Conservation (phyloP, 2,329 filamentous ascomycete genomes). For the Ceratocystis huliohia region DNA sequence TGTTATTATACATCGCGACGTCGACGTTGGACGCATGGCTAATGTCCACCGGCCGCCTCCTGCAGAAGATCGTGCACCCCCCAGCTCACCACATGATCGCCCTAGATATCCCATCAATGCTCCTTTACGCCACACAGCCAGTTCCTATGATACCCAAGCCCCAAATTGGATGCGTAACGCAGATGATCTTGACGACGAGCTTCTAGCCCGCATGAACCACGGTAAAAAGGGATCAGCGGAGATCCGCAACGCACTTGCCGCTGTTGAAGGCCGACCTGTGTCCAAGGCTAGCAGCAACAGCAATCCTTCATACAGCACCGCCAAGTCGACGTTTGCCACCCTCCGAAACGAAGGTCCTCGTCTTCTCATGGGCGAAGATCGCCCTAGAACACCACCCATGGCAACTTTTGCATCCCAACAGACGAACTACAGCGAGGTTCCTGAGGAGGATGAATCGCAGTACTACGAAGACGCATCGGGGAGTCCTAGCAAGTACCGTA, state of each 20-base stretch:
- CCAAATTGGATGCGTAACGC: conserved; percentile 34
- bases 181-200: conserved; percentile 41
- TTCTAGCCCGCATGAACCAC: conserved; percentile 36
- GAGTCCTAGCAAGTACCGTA: conserved; percentile 46
- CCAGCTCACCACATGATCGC: not conserved
- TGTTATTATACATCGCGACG: conserved; percentile 20
- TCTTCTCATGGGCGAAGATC: conserved; percentile 31
- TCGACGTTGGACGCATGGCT: conserved; percentile 16
- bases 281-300: conserved; percentile 29
- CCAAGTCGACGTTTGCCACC: conserved; percentile 39
- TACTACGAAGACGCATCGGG: conserved; percentile 32
- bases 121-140: not conserved
- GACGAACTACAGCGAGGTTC: conserved; percentile 19
- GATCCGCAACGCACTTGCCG: conserved; percentile 21
- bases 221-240: conserved; percentile 17
- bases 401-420: conserved; percentile 22
- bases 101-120: not conserved
- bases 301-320: conserved; percentile 39
- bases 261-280: conserved; percentile 27
- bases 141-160: conserved; percentile 24
- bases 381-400: not conserved
- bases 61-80: conserved; percentile 1
- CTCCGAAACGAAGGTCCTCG: conserved; percentile 42
- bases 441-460: conserved; percentile 29
- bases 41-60: conserved; percentile 18